Evolutionary conservation across 352 stramenopile species (phyloP).

Genomic region (Globisporangium mamillatum): DNA sequence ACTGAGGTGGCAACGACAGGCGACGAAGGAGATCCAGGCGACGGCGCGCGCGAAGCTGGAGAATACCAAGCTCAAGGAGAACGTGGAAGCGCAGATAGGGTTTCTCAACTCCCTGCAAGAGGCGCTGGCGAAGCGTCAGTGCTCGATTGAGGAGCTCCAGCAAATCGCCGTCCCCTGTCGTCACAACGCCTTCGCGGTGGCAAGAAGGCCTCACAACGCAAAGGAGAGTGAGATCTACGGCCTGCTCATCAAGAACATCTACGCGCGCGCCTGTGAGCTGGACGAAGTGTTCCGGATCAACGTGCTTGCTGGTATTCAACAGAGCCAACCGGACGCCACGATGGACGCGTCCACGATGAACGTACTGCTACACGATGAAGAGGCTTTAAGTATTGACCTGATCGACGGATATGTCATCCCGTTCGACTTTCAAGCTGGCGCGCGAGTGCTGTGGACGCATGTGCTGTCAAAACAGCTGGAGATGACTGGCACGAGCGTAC

Average conservation of each 20-base stretch:
- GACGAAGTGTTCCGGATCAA: constrained; percentile 17
- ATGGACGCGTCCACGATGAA: constrained; percentile 15
- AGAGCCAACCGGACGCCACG: background rate
- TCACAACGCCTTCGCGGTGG: background rate
- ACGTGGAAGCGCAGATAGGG: constrained; percentile 38
- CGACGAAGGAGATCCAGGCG: constrained; percentile 33
- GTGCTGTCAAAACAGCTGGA: constrained; percentile 30
- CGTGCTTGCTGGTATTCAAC: constrained; percentile 23
- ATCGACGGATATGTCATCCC: constrained; percentile 8
- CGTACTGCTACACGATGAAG: constrained; percentile 30
- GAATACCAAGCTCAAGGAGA: constrained; percentile 40
- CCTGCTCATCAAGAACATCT: constrained; percentile 24
- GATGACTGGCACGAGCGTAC: constrained; percentile 4
- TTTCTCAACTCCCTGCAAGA: constrained; percentile 38
- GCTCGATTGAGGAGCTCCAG: background rate
- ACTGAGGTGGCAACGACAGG: constrained; percentile 28
- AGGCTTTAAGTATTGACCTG: constrained; percentile 30
- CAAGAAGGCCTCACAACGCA: background rate
- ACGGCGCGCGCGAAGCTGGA: constrained; percentile 36
- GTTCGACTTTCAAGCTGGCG: constrained; percentile 15
- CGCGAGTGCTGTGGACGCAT: constrained; percentile 30
- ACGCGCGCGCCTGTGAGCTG: background rate
- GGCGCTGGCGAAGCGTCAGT: constrained; percentile 26
- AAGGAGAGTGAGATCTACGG: background rate
- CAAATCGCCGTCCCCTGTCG: background rate